Base-by-base conservation (phyloP, 805 yeast genomes). In the Pichia membranifaciens region DNA sequence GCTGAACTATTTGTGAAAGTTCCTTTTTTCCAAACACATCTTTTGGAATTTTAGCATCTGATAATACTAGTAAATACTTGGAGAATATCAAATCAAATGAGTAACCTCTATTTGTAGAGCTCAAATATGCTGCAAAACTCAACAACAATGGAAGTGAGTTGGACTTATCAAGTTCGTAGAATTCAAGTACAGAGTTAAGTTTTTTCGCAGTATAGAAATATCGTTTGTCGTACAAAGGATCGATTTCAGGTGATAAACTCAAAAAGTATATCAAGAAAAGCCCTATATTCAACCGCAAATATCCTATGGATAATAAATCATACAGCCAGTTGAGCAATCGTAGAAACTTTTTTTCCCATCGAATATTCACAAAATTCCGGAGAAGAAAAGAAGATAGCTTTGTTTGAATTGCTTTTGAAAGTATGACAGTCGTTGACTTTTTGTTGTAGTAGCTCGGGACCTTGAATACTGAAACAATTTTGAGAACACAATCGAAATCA, bases 251-350 rank as follows among this genome's bases (percentile, higher is more conserved):
- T 12, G 43, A 8, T 5, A 43, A 39, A 25, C 15, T 33, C 16
- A 63, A 34, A 17, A 61, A 32, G 17, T 58, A 54, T 2, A 54
- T 41, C 8, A 62, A 12, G 9, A 64, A 38, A n/a, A 51, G 39
- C 17, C 55, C 31, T n/a, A 62, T 44, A 36, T 51, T 38, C 3
- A 37, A 28, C 44, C 66, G 48, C 5, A 60, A 38, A 47, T 62
- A 64, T 2, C 64, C 66, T 22, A 61, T 56, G 15, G 61, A 54
- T 3, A 63, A 52, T 38, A 58, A 43, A 39, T 58, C 55, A 50
- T 57, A 63, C 13, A 62, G 10, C 15, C 56, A 48, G 5, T 63
- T 57, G 13, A 60, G 48, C 2, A 61, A 16, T 17, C 44, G 42
- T 3, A 61, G 43, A 32, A 46, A 60, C 4, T 45, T 29, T 18